Percentiles rank a stretch among this genome's conserved stretches.
Conservation (phyloP, 169 alveolate genomes). For the Eimeria zaria region DNA sequence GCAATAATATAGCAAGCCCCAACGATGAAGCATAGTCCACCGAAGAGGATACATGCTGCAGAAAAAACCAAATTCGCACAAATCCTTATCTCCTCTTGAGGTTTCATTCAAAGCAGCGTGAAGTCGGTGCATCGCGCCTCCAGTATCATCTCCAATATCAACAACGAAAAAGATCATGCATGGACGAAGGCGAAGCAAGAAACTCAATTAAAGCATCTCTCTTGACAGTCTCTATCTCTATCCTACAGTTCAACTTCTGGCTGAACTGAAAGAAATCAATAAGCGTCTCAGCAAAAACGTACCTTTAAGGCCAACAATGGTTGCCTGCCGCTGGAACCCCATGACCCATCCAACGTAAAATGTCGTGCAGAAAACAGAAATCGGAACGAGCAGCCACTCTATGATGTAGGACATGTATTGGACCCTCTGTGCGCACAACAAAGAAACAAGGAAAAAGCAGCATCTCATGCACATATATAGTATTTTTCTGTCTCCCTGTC, state of each 20-base stretch:
- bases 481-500: too few species aligned
- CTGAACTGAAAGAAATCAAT: too few species aligned
- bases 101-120: not conserved
- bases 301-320: constrained; percentile 59
- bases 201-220: too few species aligned
- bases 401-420: constrained; percentile 35
- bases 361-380: constrained; percentile 56
- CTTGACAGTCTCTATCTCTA: too few species aligned
- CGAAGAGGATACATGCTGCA: constrained; percentile 71
- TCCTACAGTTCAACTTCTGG: too few species aligned
- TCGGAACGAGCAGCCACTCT: constrained; percentile 62
- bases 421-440: not conserved
- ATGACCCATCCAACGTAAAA: constrained; percentile 62
- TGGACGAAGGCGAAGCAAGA: too few species aligned
- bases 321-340: constrained; percentile 61
- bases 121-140: not conserved
- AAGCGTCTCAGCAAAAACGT: too few species aligned
- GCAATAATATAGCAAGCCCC: constrained; percentile 60
- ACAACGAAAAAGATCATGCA: not conserved
- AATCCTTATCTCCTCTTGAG: not conserved
- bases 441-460: too few species aligned
- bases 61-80: not conserved
- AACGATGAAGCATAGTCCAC: constrained; percentile 41
- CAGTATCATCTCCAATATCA: not conserved
- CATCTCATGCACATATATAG: not conserved